These are phyloP conservation scores for Trichoderma virens DNA, from an alignment of 495 filamentous ascomycete species.

Conservation along the genomic window DNA sequence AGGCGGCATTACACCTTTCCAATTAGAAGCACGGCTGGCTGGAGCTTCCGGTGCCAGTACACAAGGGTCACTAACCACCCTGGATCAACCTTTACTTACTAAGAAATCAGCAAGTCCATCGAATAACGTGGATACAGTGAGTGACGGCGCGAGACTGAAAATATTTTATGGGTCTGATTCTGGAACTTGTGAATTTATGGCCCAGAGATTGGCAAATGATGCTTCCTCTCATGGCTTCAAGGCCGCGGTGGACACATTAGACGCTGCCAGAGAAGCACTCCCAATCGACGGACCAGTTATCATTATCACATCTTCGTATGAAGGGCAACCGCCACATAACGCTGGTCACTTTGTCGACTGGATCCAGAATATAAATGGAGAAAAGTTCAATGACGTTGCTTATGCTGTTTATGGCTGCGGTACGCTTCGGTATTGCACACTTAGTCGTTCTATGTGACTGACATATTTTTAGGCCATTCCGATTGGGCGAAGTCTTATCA, in stretches of 20 bases:
- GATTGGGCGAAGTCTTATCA: no score
- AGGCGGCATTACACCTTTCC: conserved; percentile 48
- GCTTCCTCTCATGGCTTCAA: conserved; percentile 50
- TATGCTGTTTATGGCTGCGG: conserved; percentile 56
- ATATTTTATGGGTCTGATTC: conserved; percentile 52
- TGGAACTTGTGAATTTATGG: conserved; percentile 67
- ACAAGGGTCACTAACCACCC: no score
- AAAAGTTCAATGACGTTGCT: conserved; percentile 22
- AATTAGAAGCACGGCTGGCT: conserved; percentile 45
- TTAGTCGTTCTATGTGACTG: no score
- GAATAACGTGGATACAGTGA: no score
- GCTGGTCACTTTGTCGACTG: conserved; percentile 62
- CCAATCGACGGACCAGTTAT: conserved; percentile 55
- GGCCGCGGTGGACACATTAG: conserved; percentile 48
- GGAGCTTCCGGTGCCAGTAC: no score
- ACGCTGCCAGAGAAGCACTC: conserved; percentile 54
- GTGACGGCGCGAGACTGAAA: no score
- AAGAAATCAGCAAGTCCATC: no score
- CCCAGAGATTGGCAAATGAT: conserved; percentile 52
- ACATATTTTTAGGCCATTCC: no score
- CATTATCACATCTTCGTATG: conserved; percentile 64
- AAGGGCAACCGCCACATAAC: conserved; percentile 70
- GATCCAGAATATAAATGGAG: conserved; percentile 25
- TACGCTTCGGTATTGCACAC: no score
- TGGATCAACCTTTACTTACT: no score